These are phyloP conservation scores for Hymenoscyphus scutula DNA, from an alignment of 2,329 filamentous ascomycete genomes.

Conservation along the genomic window DNA sequence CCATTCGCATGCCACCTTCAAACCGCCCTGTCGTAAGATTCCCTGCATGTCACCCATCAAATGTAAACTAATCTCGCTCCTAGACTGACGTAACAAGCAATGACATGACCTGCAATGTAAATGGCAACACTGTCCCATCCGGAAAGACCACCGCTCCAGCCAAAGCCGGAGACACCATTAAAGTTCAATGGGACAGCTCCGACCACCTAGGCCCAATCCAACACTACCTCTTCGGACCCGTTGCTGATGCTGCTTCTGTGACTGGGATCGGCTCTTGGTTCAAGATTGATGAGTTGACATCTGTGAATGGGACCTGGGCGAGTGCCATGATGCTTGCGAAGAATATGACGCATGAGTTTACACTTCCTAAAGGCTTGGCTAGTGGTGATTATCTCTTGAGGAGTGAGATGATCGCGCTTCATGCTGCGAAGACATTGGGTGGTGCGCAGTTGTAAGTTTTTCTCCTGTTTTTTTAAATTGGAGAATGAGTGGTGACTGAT, in stretches of 20 bases:
- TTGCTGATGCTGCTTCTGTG: slow-evolving; percentile 29
- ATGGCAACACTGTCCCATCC: slow-evolving; percentile 35
- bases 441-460: slow-evolving; percentile 23
- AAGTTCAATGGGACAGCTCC: slow-evolving; percentile 41
- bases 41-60: not conserved
- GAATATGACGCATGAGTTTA: slow-evolving; percentile 30
- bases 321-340: slow-evolving; percentile 32
- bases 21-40: slow-evolving; percentile 48
- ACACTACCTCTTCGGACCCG: slow-evolving; percentile 39
- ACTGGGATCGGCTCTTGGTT: slow-evolving; percentile 36
- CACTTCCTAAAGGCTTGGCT: slow-evolving; percentile 24
- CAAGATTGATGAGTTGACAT: slow-evolving; percentile 35
- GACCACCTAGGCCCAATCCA: slow-evolving; percentile 41
- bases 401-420: slow-evolving; percentile 31
- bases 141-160: slow-evolving; percentile 37
- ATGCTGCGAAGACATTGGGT: slow-evolving; percentile 25
- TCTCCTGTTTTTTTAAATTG: not conserved
- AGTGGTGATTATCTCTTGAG: slow-evolving; percentile 31
- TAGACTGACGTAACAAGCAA: slow-evolving; percentile 44
- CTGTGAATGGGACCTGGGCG: slow-evolving; percentile 34
- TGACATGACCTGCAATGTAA: slow-evolving; percentile 50
- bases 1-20: slow-evolving; percentile 44
- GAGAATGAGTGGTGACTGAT: not conserved
- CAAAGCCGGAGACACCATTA: slow-evolving; percentile 38
- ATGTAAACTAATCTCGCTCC: not conserved